phyloP scores from a whole-genome alignment of 2,329 filamentous ascomycete genomes.

The Aspergillus amoenus region DNA sequence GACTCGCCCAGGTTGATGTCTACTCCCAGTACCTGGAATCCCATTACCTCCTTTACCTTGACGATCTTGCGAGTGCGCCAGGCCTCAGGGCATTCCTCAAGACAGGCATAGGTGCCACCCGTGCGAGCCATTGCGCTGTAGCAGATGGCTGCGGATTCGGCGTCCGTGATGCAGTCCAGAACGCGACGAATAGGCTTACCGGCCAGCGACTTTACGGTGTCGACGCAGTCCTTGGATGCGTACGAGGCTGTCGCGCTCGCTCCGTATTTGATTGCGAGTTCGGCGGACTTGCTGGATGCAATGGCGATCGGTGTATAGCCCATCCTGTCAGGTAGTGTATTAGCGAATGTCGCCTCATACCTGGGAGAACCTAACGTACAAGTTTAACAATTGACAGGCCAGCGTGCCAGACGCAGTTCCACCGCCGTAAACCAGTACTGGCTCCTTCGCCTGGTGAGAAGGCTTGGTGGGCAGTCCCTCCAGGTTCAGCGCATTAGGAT shows the following conservation, averaged over 20 bases:
- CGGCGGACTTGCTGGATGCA: not conserved
- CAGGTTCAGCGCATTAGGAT: not conserved
- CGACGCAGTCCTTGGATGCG: not conserved
- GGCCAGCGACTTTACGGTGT: not conserved
- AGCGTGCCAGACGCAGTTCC: not conserved
- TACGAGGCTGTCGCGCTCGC: not conserved
- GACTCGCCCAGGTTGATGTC: not conserved
- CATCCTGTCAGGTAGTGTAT: not conserved
- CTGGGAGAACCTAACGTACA: too few species aligned
- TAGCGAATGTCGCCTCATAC: not conserved
- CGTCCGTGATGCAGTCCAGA: not conserved
- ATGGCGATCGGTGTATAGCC: not conserved
- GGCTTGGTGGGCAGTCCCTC: not conserved
- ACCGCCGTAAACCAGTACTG: not conserved
- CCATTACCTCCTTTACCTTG: not conserved
- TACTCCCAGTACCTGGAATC: not conserved
- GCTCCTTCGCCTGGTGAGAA: not conserved
- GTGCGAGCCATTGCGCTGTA: not conserved
- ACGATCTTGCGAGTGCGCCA: not conserved
- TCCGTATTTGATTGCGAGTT: not conserved
- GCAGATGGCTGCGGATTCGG: not conserved
- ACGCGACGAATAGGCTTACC: not conserved
- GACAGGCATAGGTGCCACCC: not conserved
- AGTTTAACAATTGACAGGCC: not conserved
- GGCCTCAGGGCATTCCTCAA: not conserved